These are phyloP conservation scores for Tremella fuciformis DNA, from an alignment of 768 basidiomycete species.

Conservation along the genomic window DNA sequence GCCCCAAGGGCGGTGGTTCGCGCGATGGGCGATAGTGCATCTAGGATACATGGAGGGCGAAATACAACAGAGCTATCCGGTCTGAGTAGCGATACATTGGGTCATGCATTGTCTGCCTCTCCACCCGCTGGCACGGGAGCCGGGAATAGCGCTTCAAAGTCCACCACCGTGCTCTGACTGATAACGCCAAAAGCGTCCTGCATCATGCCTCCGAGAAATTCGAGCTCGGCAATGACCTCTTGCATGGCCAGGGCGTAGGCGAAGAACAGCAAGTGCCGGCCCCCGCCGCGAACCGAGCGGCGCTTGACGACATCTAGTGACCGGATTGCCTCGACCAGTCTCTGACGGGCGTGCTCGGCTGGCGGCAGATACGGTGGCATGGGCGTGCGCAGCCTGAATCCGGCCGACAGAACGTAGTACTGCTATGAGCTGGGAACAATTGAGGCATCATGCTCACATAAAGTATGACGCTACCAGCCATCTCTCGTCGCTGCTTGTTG, in stretches of 20 bases:
- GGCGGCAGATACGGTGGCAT: conserved; percentile 96
- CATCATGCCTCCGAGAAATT: conserved; percentile 71
- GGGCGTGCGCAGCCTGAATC: conserved; percentile 59
- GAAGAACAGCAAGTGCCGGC: conserved; percentile 79
- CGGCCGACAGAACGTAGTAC: conserved; percentile 49
- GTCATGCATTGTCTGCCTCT: no score
- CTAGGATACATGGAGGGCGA: no score
- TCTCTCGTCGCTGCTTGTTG: conserved; percentile 80
- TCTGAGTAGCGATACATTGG: no score
- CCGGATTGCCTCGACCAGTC: conserved; percentile 78
- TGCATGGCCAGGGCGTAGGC: conserved; percentile 90
- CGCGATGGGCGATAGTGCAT: no score
- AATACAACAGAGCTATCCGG: no score
- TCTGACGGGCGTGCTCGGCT: conserved; percentile 75
- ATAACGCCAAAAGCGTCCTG: conserved; percentile 93
- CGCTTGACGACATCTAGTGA: conserved; percentile 82
- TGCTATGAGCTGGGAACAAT: conserved; percentile 57
- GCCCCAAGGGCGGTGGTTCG: no score
- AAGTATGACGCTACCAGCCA: conserved; percentile 85
- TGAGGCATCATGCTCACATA: conserved; percentile 64
- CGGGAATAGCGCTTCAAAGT: conserved; percentile 75
- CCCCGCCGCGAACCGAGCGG: conserved; percentile 73
- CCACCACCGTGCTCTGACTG: conserved; percentile 66
- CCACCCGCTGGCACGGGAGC: no score
- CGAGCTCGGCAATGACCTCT: conserved; percentile 85